Conservation (phyloP, 202 grass and related monocot genomes). For the Alloteropsis angusta region DNA sequence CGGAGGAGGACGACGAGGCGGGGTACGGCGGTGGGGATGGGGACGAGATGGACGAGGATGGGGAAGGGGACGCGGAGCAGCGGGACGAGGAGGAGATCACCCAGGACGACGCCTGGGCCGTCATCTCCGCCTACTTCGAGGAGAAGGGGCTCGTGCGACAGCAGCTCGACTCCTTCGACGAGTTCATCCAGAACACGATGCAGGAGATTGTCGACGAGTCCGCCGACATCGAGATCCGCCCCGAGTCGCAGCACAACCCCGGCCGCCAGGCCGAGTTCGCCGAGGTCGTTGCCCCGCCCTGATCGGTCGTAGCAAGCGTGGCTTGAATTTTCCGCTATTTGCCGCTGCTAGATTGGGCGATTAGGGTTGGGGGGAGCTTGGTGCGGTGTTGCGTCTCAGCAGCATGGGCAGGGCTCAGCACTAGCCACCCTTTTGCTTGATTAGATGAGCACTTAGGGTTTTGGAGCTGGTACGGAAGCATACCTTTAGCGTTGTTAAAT, state of each 20-base stretch:
- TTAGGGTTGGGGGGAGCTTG: slow-evolving; percentile 26
- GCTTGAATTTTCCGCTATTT: slow-evolving; percentile 27
- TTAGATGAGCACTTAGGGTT: not conserved
- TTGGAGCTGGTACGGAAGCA: not conserved
- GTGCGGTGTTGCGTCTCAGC: not conserved
- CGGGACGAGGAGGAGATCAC: slow-evolving; percentile 87
- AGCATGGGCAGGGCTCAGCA: not conserved
- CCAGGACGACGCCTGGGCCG: slow-evolving; percentile 91
- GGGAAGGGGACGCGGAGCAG: slow-evolving; percentile 18
- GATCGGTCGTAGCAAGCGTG: slow-evolving; percentile 2
- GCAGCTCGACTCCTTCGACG: slow-evolving; percentile 95
- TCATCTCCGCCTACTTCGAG: slow-evolving; percentile 97
- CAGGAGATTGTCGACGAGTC: slow-evolving; percentile 97
- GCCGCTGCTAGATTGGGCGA: slow-evolving; percentile 18
- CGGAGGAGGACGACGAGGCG: slow-evolving; percentile 23
- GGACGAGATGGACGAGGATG: slow-evolving; percentile 43
- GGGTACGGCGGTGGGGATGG: slow-evolving; percentile 30
- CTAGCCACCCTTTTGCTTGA: not conserved
- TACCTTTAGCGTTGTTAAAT: not conserved
- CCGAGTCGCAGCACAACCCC: slow-evolving; percentile 96
- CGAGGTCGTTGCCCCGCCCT: slow-evolving; percentile 37
- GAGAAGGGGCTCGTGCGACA: slow-evolving; percentile 95
- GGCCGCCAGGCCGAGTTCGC: slow-evolving; percentile 93
- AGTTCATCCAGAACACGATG: slow-evolving; percentile 98
- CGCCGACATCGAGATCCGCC: slow-evolving; percentile 86